Conservation (phyloP, 352 stramenopile genomes). For the Pythium brassicae region DNA sequence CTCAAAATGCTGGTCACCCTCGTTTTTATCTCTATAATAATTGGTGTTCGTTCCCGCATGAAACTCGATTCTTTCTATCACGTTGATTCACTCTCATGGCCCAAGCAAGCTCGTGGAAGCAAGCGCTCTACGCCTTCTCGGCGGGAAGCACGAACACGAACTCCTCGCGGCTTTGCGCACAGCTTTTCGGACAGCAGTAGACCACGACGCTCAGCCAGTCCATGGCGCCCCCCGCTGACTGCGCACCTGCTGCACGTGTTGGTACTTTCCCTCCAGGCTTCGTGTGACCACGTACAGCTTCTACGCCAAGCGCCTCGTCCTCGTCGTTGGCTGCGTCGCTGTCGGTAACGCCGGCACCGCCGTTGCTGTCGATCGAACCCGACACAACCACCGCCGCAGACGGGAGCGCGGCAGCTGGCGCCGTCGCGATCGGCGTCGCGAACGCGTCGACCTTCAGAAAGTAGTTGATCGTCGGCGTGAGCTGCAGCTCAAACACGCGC, state of each 20-base stretch:
- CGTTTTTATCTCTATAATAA: background rate
- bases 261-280: background rate
- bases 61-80: background rate
- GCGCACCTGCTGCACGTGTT: slow-evolving; percentile 2
- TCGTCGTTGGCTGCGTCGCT: background rate
- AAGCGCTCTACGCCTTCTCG: slow-evolving; percentile 13
- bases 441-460: slow-evolving; percentile 82
- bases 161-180: slow-evolving; percentile 53
- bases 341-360: too few species aligned
- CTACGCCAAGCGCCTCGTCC: too few species aligned
- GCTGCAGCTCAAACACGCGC: slow-evolving; percentile 77
- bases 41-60: too few species aligned
- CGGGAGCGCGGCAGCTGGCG: slow-evolving; percentile 3
- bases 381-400: background rate
- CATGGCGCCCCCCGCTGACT: slow-evolving; percentile 42
- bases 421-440: slow-evolving; percentile 16
- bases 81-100: background rate
- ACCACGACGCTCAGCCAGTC: slow-evolving; percentile 79
- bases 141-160: slow-evolving; percentile 62
- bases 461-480: slow-evolving; percentile 83
- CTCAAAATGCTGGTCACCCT: background rate
- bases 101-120: background rate
- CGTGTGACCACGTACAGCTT: too few species aligned
- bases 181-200: slow-evolving; percentile 74
- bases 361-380: background rate